Base-by-base conservation (phyloP, 2,329 filamentous ascomycete species). In the Neophaeococcomyces aloes region DNA sequence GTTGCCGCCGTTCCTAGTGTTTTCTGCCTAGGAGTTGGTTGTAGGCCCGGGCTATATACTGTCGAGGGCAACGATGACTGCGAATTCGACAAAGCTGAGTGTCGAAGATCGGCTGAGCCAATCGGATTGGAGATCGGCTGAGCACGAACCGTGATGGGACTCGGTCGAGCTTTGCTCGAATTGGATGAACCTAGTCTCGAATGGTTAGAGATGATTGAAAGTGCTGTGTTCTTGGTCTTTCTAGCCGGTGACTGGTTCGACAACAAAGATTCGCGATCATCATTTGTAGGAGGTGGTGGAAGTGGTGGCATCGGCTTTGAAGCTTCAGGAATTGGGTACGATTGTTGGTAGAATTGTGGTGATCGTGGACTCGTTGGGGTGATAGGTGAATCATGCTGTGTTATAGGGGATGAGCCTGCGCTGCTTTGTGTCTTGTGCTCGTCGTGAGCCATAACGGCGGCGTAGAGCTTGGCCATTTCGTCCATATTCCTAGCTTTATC, bases 381-480 rank as follows among this genome's bases (percentile, higher is more conserved):
- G 17, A 33, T 38, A n/a, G 47, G 44, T 17, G 42, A 43, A 17
- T 41, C 45, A 14, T 51, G 18, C n/a, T 37, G 46, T 21, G 46
- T 45, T 34, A 47, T 44, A 11, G 52, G 52, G n/a, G 50, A 49
- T 14, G 47, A 45, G 31, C 48, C 48, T 11, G 41, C 41, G 39
- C 49, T 53, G 35, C 44, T 50, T 10, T 44, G 45, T 35, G 46
- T 43, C 18, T 45, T 47, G 21, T 44, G 32, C 11, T 70, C 72
- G 51, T 95, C 88, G 55, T 94, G 84, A 61, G 87, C 86, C 79
- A 94, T 83, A 51, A 94, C 88, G 53, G 87, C 83, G 49, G 81
- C 86, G 65, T 95, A 96, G 61, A 96, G 79, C 56, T 85, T 79
- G 62, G 94, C 87, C 63, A 95, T 79, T 61, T 94, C 84, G 52